Percentiles rank a stretch among this genome's conserved stretches.
Conservation (phyloP, 2,329 filamentous ascomycete genomes). For the Fusarium buharicum region DNA sequence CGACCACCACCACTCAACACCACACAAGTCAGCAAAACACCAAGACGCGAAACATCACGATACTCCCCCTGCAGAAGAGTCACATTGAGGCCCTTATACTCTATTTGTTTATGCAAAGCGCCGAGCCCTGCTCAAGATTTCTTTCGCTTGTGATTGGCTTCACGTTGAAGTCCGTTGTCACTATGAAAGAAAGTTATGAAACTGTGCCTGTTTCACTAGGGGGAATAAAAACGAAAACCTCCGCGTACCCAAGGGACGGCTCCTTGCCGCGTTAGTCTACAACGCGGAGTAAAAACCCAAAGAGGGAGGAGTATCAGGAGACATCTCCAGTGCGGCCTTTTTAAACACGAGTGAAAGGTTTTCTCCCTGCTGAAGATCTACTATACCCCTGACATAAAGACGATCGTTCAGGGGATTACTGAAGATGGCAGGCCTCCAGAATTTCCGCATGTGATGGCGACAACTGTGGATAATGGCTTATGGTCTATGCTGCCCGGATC, state of each 20-base stretch:
- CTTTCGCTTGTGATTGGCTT: conserved; percentile 28
- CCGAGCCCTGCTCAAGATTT: conserved; percentile 10
- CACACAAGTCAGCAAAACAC: conserved; percentile 34
- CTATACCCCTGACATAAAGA: conserved; percentile 24
- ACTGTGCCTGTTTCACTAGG: conserved; percentile 41
- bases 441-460: conserved; percentile 16
- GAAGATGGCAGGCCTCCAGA: conserved; percentile 24
- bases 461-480: conserved; percentile 14
- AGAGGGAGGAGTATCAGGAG: conserved; percentile 35
- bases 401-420: conserved; percentile 39
- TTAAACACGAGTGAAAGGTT: conserved; percentile 15
- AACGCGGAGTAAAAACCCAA: conserved; percentile 24
- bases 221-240: conserved; percentile 14
- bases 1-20: conserved; percentile 17
- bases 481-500: conserved; percentile 24
- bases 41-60: conserved; percentile 39
- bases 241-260: conserved; percentile 8
- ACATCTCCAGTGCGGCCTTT: conserved; percentile 24
- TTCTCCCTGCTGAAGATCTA: conserved; percentile 32
- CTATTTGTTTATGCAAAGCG: conserved; percentile 21
- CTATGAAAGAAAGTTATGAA: conserved; percentile 32
- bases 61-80: conserved; percentile 18
- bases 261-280: conserved; percentile 6
- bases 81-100: conserved; percentile 9
- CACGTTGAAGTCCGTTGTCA: conserved; percentile 4